phyloP scores from a whole-genome alignment of 768 basidiomycete genomes.

The Dioszegia hungarica region DNA sequence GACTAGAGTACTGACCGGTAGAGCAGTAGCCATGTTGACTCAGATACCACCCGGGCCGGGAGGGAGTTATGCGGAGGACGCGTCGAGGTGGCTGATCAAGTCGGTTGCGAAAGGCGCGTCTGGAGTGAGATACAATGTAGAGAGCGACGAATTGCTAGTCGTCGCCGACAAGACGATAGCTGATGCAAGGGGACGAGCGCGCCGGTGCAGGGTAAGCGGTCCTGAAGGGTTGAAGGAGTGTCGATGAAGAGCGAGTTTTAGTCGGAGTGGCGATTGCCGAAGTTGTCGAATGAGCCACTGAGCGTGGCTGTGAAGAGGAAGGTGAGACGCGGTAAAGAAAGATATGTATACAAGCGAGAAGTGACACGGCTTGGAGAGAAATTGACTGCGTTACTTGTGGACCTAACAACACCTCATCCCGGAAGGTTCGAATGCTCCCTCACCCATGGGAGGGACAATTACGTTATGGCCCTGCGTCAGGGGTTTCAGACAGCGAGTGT shows the following conservation, averaged over 20 bases:
- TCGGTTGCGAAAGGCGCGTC: neutral
- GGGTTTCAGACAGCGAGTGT: neutral
- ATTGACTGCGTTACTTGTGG: too few species aligned
- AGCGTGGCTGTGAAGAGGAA: neutral
- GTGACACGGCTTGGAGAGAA: too few species aligned
- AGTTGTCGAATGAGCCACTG: neutral
- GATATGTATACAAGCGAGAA: too few species aligned
- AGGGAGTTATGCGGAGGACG: neutral
- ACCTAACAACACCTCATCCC: neutral
- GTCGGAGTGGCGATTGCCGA: too few species aligned
- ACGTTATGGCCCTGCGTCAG: neutral
- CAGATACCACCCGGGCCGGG: neutral
- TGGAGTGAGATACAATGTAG: neutral
- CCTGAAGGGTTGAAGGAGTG: neutral
- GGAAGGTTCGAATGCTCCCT: neutral
- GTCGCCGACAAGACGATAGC: too few species aligned
- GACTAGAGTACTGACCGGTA: slow-evolving; percentile 9
- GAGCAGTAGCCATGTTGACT: neutral
- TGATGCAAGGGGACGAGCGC: too few species aligned
- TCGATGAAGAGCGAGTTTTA: too few species aligned
- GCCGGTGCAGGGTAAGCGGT: neutral
- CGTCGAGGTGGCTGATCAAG: neutral
- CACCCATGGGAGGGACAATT: neutral
- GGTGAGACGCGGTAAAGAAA: neutral
- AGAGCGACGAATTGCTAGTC: too few species aligned